Evolutionary conservation across 2,329 filamentous ascomycete species (phyloP), one percentile per base, ranked within the genome.

Genomic region (Arthrobotrys pseudoclavata): DNA sequence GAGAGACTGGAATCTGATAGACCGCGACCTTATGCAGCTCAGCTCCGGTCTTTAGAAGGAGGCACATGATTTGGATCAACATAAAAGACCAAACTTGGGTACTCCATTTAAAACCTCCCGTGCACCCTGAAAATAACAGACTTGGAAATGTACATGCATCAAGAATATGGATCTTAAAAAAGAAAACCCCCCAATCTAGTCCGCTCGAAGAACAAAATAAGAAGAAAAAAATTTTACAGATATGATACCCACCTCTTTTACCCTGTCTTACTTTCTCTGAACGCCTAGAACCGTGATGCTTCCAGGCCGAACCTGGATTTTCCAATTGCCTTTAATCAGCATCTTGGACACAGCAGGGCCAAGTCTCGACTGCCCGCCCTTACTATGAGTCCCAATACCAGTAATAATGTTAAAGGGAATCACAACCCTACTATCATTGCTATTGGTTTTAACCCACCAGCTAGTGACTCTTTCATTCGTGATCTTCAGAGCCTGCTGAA

Each of bases 261-360:
- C 29, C 29, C 31, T 34, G 6, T 9, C 12, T 20, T 29, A 31
- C 34, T 22, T 22, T n/a, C 57, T 71, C 24, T 67, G 71, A 48
- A 81, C 77, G 0, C 80, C 80, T n/a, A 79, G 66, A 13, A 81
- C 80, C 15, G 62, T 29, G 22, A 81, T 69, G 47, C 81, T 76
- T 1, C 80, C 80, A 13, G 71, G 37, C 15, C 79, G 72, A 48
- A 80, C 75, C 69, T 79, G 68, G 40, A 81, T 79, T 37, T 80
- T 79, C 80, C 80, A 81, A 37, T 79, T 79, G 24, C 80, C 80
- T 29, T 60, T 80, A 40, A 80, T 52, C 66, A 81, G 31, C 80
- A 81, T 79, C 66, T 77, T 80, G 4, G 69, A 79, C 0, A 81
- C 80, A 10, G 80, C 80, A 7, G 80, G 80, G 18, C 79, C 63